Percentiles rank a stretch among this genome's conserved stretches.
These are phyloP conservation scores for Solanum neorickii DNA, from an alignment of 257 asterid genomes.

Conservation along the genomic window DNA sequence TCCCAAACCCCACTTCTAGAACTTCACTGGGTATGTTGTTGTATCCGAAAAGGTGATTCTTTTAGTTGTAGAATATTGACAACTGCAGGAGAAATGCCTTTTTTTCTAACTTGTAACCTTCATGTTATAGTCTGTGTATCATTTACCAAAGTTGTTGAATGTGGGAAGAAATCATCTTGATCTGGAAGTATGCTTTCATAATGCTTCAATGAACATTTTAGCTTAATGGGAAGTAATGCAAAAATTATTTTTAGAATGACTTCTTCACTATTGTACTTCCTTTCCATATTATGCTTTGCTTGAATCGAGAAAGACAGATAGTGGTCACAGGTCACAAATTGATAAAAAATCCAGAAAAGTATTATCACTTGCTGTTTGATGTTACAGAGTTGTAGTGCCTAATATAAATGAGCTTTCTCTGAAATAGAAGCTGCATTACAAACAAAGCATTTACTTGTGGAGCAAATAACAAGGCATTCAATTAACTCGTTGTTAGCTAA, in stretches of 20 bases:
- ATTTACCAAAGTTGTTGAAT: background rate
- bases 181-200: conserved; percentile 18
- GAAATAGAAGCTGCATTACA: background rate
- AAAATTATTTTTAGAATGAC: background rate
- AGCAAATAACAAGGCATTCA: background rate
- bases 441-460: background rate
- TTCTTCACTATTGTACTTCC: background rate
- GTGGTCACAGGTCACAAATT: background rate
- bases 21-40: no score
- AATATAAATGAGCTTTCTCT: no score
- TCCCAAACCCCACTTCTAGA: no score
- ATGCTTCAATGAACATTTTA: background rate
- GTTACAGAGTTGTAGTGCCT: background rate
- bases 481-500: no score
- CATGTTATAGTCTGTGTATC: background rate
- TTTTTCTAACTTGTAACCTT: background rate
- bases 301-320: background rate
- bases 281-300: background rate
- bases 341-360: background rate
- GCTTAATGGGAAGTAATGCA: background rate
- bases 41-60: background rate
- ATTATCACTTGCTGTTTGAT: no score
- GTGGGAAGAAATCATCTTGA: background rate
- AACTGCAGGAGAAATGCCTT: background rate
- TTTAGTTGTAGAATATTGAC: background rate